Base-by-base conservation (phyloP, 1,284 basidiomycete species). In the Ganoderma lingzhi region DNA sequence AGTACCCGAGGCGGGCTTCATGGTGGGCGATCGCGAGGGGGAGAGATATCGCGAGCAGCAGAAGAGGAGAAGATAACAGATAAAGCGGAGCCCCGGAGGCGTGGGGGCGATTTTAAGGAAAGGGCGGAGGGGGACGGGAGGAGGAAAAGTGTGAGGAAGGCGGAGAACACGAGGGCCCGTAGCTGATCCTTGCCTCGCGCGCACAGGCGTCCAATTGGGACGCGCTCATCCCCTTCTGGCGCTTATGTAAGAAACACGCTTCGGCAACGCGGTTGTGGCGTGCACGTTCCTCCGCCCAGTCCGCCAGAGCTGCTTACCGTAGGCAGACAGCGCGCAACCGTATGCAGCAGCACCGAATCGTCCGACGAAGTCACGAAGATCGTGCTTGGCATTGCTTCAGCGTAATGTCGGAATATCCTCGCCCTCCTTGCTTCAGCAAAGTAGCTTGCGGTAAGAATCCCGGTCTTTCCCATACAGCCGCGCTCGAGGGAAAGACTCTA, bases 1-100 rank as follows among this genome's bases (percentile, higher is more conserved):
- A 74, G 87, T 89, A 78, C 90, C 88, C 66, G 74, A 75, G 32
- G 77, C 73, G 72, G 78, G 75, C 70, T 80, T 80, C 80, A 82
- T 81, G 65, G 70, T 63, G 62, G 59, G 66, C 28, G 68, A 69
- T 68, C 67, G 67, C 66, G 67, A 45, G 65, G 41, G 41, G 67
- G 23, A 51, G 64, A 37, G 51, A 15, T 66, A 61, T 62, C 62
- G 64, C 44, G 68, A 63, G 58, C 68, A 61, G 66, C 51, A 69
- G 63, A 69, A 66, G 48, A 68, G 68, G 51, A 63, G 65, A 63
- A 66, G 67, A 72, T 70, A 69, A 66, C 53, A 67, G 71, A 65
- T 71, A 69, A 62, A 65, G 62, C 62, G 56, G 69, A 23, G 51
- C 45, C 61, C 44, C 28, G 67, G 51, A 55, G 64, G 42, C 62